phyloP scores from a whole-genome alignment of 139 green algal species.

The Pseudopediastrum boryanum region DNA sequence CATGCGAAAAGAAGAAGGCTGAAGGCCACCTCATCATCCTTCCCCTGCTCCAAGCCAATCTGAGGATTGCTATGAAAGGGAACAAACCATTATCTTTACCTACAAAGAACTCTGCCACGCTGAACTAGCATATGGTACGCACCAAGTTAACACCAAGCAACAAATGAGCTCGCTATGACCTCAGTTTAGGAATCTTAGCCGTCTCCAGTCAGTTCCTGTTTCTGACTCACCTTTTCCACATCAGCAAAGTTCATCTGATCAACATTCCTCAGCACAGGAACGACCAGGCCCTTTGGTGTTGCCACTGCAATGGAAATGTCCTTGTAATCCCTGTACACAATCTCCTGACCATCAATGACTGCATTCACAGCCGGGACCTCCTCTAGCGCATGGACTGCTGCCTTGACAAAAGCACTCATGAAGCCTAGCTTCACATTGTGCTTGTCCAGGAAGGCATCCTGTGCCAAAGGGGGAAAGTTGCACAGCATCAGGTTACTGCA shows the following conservation, averaged over 20 bases:
- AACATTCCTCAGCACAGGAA: conserved; percentile 88
- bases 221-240: conserved; percentile 86
- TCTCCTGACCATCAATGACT: conserved; percentile 93
- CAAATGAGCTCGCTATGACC: no score
- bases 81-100: no score
- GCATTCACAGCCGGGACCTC: conserved; percentile 92
- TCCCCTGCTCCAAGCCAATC: no score
- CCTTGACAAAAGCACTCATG: conserved; percentile 99
- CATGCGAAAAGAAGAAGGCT: no score
- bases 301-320: conserved; percentile 96
- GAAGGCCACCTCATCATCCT: no score
- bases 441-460: conserved; percentile 95
- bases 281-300: conserved; percentile 95
- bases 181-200: no score
- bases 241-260: conserved; percentile 90
- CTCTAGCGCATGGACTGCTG: conserved; percentile 80
- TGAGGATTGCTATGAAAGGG: no score
- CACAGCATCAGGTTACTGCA: no score
- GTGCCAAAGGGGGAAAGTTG: conserved; percentile 28
- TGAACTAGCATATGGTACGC: no score
- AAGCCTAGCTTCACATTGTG: conserved; percentile 99
- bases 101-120: no score
- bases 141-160: no score
- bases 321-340: conserved; percentile 84
- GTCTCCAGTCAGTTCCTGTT: no score